Evolutionary conservation across 495 filamentous ascomycete species (phyloP).

Genomic region (Thozetella sp.): DNA sequence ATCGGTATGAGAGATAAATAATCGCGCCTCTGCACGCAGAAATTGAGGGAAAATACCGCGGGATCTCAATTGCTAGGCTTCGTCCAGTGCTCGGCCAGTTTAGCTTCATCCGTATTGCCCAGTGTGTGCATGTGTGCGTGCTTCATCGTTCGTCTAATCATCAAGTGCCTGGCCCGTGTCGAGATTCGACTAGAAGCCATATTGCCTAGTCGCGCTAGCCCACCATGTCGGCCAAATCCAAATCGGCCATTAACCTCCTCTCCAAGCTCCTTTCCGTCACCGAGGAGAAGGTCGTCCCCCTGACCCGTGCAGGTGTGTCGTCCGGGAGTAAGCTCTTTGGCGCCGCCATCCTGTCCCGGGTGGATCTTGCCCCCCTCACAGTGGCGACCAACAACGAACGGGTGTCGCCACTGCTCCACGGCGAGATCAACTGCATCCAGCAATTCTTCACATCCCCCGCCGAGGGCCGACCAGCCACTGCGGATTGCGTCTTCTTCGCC

Average conservation of each 20-base stretch:
- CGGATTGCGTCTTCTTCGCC: conserved; percentile 41
- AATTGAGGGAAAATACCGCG: too few species aligned
- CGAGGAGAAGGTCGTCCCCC: conserved; percentile 29
- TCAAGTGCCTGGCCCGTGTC: too few species aligned
- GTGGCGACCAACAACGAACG: conserved; percentile 40
- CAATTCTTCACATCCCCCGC: conserved; percentile 31
- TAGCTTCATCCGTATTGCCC: too few species aligned
- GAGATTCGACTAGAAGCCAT: too few species aligned
- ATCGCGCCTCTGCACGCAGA: too few species aligned
- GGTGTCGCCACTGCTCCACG: conserved; percentile 35
- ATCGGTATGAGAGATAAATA: neutral
- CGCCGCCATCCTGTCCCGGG: conserved; percentile 33
- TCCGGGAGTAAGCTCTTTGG: conserved; percentile 42
- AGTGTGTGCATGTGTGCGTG: too few species aligned
- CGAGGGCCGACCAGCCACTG: conserved; percentile 20
- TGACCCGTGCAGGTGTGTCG: conserved; percentile 32
- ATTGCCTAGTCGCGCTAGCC: neutral
- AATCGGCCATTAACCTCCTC: conserved; percentile 25
- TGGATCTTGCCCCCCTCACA: conserved; percentile 21
- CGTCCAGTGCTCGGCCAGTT: too few species aligned
- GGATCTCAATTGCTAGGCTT: too few species aligned
- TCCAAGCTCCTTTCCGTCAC: conserved; percentile 29
- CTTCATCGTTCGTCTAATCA: too few species aligned
- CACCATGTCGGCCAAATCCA: conserved; percentile 13
- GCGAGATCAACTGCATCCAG: conserved; percentile 48